phyloP scores from a whole-genome alignment of 2,329 filamentous ascomycete species.

The Hypoxylon sp. region DNA sequence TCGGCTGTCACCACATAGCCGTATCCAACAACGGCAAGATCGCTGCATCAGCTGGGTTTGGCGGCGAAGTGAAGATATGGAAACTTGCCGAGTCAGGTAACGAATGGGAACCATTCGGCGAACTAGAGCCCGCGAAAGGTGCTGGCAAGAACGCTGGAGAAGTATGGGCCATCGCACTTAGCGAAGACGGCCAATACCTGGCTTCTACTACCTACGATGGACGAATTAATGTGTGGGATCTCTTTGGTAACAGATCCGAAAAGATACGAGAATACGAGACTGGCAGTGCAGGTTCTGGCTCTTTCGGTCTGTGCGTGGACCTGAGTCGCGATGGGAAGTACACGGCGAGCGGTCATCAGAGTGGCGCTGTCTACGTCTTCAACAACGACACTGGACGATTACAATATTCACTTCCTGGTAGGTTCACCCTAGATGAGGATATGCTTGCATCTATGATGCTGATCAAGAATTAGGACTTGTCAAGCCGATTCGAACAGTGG shows the following conservation, averaged over 20 bases:
- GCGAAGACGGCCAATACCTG: conserved; percentile 84
- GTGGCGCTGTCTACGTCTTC: conserved; percentile 93
- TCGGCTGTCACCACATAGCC: conserved; percentile 92
- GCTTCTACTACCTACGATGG: conserved; percentile 92
- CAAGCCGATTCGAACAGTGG: conserved; percentile 86
- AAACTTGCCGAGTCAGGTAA: conserved; percentile 71
- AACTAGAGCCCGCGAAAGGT: conserved; percentile 57
- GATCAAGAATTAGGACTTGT: conserved; percentile 73
- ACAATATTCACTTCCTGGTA: conserved; percentile 86
- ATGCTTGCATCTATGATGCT: neutral
- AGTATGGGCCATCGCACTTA: conserved; percentile 90
- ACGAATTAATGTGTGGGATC: conserved; percentile 89
- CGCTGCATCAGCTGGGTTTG: conserved; percentile 89
- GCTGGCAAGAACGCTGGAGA: conserved; percentile 74
- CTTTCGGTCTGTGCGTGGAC: conserved; percentile 91
- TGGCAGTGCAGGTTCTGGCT: conserved; percentile 76
- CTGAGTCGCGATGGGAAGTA: conserved; percentile 83
- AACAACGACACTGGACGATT: conserved; percentile 91
- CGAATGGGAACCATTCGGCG: conserved; percentile 66
- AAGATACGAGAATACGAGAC: conserved; percentile 91
- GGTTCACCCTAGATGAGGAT: conserved; percentile 42
- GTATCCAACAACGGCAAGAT: conserved; percentile 77
- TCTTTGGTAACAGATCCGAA: conserved; percentile 65
- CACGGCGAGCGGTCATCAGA: conserved; percentile 94
- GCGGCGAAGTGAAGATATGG: conserved; percentile 91